A percentile compares a stretch with the other conserved stretches of the same genome.
phyloP scores from a whole-genome alignment of 345 rosid genomes.

The Rhizophora apiculata region DNA sequence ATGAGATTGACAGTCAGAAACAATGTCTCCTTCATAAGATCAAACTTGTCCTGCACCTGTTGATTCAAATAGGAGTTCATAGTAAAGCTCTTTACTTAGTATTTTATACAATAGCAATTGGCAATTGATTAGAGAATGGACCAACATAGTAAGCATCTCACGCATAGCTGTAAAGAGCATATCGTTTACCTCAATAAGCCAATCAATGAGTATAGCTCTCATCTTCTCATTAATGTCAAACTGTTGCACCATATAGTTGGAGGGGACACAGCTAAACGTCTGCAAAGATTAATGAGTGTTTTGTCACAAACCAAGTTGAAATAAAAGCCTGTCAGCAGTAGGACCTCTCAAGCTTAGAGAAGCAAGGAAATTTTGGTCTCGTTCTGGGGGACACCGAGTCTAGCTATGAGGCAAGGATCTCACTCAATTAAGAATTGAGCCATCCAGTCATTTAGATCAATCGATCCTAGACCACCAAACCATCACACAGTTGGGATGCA shows the following conservation, averaged over 20 bases:
- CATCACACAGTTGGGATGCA: no score
- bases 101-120: background rate
- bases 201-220: conserved; percentile 93
- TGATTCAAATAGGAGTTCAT: conserved; percentile 9
- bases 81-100: background rate
- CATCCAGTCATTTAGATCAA: no score
- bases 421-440: no score
- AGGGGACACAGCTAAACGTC: conserved; percentile 55
- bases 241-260: conserved; percentile 69
- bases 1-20: conserved; percentile 80
- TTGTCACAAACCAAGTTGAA: background rate
- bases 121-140: background rate
- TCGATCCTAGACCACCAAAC: no score
- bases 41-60: conserved; percentile 97
- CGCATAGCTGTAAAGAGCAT: background rate
- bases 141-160: background rate
- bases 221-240: conserved; percentile 80
- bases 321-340: background rate
- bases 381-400: no score
- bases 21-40: conserved; percentile 74
- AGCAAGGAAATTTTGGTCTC: background rate
- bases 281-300: conserved; percentile 25
- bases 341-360: background rate
- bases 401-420: no score
- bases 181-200: conserved; percentile 82